phyloP scores from a whole-genome alignment of 768 basidiomycete species.

The Hortiboletus campestris region DNA sequence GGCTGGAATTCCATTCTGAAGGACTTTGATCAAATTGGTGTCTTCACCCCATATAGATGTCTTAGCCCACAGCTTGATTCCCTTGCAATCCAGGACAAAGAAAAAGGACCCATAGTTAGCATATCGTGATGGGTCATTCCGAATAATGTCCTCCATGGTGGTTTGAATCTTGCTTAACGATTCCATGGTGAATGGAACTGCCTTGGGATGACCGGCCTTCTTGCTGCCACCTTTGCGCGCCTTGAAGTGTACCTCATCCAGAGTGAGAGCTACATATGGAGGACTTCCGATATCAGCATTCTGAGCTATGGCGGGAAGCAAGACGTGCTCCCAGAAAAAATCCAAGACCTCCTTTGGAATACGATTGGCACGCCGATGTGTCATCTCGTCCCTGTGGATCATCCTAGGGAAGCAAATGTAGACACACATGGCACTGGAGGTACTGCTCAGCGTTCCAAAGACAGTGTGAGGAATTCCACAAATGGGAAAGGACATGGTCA shows the following conservation, averaged over 20 bases:
- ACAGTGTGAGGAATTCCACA: too few relatives aligned
- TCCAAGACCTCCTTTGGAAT: conserved; percentile 13
- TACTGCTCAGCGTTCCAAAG: too few relatives aligned
- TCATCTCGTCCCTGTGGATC: not conserved
- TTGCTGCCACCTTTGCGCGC: not conserved
- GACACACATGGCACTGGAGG: too few relatives aligned
- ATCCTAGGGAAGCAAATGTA: too few relatives aligned
- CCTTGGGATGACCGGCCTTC: not conserved
- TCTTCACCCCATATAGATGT: too few relatives aligned
- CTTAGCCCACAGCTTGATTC: too few relatives aligned
- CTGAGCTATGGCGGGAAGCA: conserved; percentile 4
- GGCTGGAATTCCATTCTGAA: too few relatives aligned
- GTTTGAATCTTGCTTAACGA: not conserved
- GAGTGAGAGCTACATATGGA: conserved; percentile 6
- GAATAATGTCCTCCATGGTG: conserved; percentile 7
- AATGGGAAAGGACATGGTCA: not conserved
- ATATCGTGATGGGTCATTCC: not conserved
- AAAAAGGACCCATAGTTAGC: conserved; percentile 12
- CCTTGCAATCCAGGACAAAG: conserved; percentile 9
- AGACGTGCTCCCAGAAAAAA: conserved; percentile 4
- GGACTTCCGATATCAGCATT: not conserved
- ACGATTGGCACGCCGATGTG: not conserved
- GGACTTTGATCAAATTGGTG: too few relatives aligned
- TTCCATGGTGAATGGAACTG: conserved; percentile 6
- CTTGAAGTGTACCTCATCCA: conserved; percentile 6